Base-by-base conservation (phyloP, 768 basidiomycete species). In the Phaffia tasmanica region DNA sequence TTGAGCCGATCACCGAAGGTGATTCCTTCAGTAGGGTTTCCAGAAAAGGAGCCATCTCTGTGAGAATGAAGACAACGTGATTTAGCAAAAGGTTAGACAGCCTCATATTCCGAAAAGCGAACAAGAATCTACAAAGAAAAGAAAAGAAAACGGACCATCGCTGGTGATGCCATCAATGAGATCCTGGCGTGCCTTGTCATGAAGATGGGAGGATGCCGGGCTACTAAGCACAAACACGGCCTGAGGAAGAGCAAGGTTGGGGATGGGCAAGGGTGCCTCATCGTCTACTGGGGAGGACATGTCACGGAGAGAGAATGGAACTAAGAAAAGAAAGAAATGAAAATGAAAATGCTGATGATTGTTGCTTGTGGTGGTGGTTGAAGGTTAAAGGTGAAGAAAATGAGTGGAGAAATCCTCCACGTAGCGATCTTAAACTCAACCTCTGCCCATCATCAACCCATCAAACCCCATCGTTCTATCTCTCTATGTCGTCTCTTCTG, bases 31-130 rank as follows among this genome's bases (percentile, higher is more conserved):
- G 79, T 49, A 77, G 72, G 29, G 67, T 51, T 23, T 70, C 56
- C 32, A 77, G 73, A 76, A 89, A 94, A 0, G 92, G 88, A 0
- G 84, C 84, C 92, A 94, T 95, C 72, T 91, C 89, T 92, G 72
- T 14, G 27, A 47, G 11, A 6, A 27, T 8, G 18, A 21, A 27
- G 19, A 8, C n/a, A n/a, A 21, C 8, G 4, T 50, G 2, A 27
- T 32, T 61, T 49, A 61, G 42, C 59, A 49, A 27, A n/a, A 47
- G 23, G 14, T 48, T 14, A 30, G 57, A 42, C 21, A 5, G 32
- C 16, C 32, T 35, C 1, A 2, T 0, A 30, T 11, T 1, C 19
- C 16, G 32, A 23, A 19, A 59, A 32, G 58, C 23, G 6, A 32
- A 46, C 21, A 32, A n/a, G 32, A 15, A 25, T 1, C 23, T 14